phyloP scores from a whole-genome alignment of 352 stramenopile species.

The Phytophthora cactorum region DNA sequence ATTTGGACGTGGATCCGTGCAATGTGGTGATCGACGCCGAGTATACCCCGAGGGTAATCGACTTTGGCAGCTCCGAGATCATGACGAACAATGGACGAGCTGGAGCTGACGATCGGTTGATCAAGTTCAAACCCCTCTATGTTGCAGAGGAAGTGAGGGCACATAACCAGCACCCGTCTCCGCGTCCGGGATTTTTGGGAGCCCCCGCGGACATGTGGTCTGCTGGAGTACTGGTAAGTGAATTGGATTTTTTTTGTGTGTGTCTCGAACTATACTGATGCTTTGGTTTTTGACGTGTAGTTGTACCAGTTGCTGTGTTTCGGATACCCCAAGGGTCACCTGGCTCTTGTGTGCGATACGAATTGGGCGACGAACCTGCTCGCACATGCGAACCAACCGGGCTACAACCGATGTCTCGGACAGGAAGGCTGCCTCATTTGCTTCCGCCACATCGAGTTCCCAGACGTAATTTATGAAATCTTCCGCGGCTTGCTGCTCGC shows the following conservation, averaged over 20 bases:
- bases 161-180: conserved; percentile 64
- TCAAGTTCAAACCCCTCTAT: conserved; percentile 87
- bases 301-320: conserved; percentile 87
- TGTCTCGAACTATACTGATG: conserved; percentile 1
- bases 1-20: conserved; percentile 82
- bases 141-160: conserved; percentile 70
- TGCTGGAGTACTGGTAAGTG: conserved; percentile 70
- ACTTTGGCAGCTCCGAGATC: conserved; percentile 85
- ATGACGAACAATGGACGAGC: conserved; percentile 73
- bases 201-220: conserved; percentile 84
- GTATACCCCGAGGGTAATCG: conserved; percentile 66
- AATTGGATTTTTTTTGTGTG: neutral
- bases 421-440: conserved; percentile 82
- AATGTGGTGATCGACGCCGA: conserved; percentile 76
- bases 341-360: conserved; percentile 74
- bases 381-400: conserved; percentile 52
- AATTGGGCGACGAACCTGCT: conserved; percentile 80
- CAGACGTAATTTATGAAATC: conserved; percentile 77
- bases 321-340: conserved; percentile 79
- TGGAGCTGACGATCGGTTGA: conserved; percentile 52
- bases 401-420: conserved; percentile 49
- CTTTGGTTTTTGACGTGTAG: conserved; percentile 38
- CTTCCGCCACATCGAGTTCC: conserved; percentile 80
- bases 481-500: conserved; percentile 64
- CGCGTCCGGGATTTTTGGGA: conserved; percentile 69